Evolutionary conservation across 1,284 basidiomycete genomes (phyloP).

Genomic region (Waitea zeae): DNA sequence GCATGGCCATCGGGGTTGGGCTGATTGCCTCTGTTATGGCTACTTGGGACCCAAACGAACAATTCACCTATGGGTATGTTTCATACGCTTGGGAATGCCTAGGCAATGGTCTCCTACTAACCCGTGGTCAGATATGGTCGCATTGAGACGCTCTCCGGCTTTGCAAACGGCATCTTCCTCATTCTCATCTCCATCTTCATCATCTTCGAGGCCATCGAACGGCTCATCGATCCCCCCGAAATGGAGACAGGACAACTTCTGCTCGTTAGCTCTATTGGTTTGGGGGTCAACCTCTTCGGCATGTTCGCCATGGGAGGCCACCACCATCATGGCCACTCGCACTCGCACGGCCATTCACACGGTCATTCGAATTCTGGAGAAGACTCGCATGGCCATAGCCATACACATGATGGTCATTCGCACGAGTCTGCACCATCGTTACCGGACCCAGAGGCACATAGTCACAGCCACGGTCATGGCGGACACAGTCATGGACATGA

Average conservation of each 20-base stretch:
- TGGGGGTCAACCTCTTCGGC: constrained; percentile 92
- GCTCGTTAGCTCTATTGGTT: constrained; percentile 75
- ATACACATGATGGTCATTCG: constrained; percentile 6
- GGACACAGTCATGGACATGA: constrained; percentile 8
- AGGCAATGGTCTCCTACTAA: no score
- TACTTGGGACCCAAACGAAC: constrained; percentile 88
- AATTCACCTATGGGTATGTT: constrained; percentile 88
- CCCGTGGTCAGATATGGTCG: constrained; percentile 59
- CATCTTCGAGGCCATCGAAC: constrained; percentile 92
- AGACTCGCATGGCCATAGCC: background rate
- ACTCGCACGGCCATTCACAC: constrained; percentile 13
- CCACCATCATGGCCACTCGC: constrained; percentile 63
- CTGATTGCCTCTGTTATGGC: constrained; percentile 96
- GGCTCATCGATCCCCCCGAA: constrained; percentile 91
- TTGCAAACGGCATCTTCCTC: constrained; percentile 95
- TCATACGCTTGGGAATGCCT: no score
- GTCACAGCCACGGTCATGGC: constrained; percentile 24
- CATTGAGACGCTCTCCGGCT: constrained; percentile 98
- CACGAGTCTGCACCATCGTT: constrained; percentile 6
- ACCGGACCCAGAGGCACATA: constrained; percentile 14
- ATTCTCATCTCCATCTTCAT: constrained; percentile 97
- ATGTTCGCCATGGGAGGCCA: constrained; percentile 99
- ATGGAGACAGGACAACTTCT: constrained; percentile 95
- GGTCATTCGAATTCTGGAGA: background rate
- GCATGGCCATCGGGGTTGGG: constrained; percentile 92